phyloP scores from a whole-genome alignment of 257 asterid species.

The Nicotiana noctiflora region DNA sequence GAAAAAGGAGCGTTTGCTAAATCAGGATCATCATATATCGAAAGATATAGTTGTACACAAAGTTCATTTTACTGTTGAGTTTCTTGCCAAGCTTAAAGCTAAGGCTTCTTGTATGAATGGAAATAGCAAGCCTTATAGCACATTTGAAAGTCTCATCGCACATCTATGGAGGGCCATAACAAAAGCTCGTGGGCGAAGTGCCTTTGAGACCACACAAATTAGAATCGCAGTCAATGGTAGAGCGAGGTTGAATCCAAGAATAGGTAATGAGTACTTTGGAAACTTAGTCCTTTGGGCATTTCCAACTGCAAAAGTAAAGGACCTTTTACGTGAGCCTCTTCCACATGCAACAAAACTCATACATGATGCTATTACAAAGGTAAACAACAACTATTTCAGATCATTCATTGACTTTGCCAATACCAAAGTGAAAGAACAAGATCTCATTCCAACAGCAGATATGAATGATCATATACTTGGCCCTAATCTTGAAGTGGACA shows the following conservation, averaged over 20 bases:
- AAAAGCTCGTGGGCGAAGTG: slow-evolving; percentile 47
- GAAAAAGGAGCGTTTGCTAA: not conserved
- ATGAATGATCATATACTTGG: slow-evolving; percentile 38
- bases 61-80: slow-evolving; percentile 46
- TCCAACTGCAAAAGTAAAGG: slow-evolving; percentile 24
- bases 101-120: slow-evolving; percentile 37
- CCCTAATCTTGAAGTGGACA: slow-evolving; percentile 75
- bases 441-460: slow-evolving; percentile 31
- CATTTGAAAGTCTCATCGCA: no score
- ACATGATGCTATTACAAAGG: slow-evolving; percentile 47
- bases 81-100: slow-evolving; percentile 51
- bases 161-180: slow-evolving; percentile 71
- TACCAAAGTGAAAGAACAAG: slow-evolving; percentile 45
- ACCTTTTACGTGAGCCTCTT: slow-evolving; percentile 36
- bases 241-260: slow-evolving; percentile 41
- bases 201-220: slow-evolving; percentile 43
- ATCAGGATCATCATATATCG: slow-evolving; percentile 20
- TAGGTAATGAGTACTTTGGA: slow-evolving; percentile 27
- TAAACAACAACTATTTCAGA: slow-evolving; percentile 53
- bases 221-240: slow-evolving; percentile 68
- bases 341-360: slow-evolving; percentile 45
- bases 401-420: slow-evolving; percentile 67
- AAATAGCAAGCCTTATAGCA: slow-evolving; percentile 44
- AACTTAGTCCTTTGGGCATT: not conserved
- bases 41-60: slow-evolving; percentile 43